Evolutionary conservation across 2,329 filamentous ascomycete species (phyloP), one percentile per base, ranked within the genome.

Genomic region (Penicillium sp.): DNA sequence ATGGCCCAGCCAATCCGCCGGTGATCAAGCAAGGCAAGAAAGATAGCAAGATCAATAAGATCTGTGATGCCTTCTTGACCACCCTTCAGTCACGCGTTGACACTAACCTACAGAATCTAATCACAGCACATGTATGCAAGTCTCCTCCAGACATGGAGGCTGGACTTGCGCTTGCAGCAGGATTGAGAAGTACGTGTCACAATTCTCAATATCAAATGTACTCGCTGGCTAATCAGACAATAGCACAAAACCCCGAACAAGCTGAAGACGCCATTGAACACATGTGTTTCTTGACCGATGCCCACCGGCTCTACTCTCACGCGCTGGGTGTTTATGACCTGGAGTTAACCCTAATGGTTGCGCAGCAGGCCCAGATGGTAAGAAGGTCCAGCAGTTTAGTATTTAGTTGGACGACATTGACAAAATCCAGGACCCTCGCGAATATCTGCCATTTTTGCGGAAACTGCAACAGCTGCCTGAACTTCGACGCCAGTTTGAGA

Each of bases 71-170:
- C 0, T 88, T 97, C 59, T 79, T 97, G 10, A 77, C 83, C 9
- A 81, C 83, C 4, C 81, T 99, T 7, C 78, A 83, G 50, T 76
- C 81, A 14, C 83, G 83, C 52, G 84, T 86, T 58, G 76, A 77
- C 70, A 86, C 72, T 73, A 89, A 84, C 74, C 72, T 97, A 39
- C 93, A 97, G 67, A 97, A 96, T 69, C 88, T 94, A 59, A 90
- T 99, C 67, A 97, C 94, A 0, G 90, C 93, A 1, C 89, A 97
- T 68, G 91, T 97, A 34, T 97, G 91, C 83, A 99, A 97, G 72
- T 84, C 81, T 4, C 94, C 94, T 0, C 92, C 94, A 6, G 93
- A 96, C 47, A 83, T 97, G 0, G 90, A 95, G 54, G 88, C 93
- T 57, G 94, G 92, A 2, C 79, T 99, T 47, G 77, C 77, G 2